These are phyloP conservation scores for Darksidea phi DNA, from an alignment of 495 filamentous ascomycete genomes.

Conservation along the genomic window DNA sequence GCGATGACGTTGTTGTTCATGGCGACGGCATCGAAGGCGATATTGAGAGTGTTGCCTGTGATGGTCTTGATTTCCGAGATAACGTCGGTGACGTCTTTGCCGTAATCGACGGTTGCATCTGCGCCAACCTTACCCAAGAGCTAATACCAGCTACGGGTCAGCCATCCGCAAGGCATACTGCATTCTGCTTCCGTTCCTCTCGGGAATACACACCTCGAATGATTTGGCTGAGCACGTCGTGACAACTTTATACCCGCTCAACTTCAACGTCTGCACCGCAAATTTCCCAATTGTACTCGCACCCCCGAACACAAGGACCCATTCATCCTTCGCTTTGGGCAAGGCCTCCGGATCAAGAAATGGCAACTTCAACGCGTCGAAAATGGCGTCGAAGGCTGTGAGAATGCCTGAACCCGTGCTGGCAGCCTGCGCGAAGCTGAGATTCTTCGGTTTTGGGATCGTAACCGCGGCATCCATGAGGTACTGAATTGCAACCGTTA, in stretches of 20 bases:
- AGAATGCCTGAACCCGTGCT: constrained; percentile 47
- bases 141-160: constrained; percentile 5
- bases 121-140: constrained; percentile 45
- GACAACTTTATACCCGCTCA: constrained; percentile 44
- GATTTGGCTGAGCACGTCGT: constrained; percentile 46
- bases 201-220: constrained; percentile 35
- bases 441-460: constrained; percentile 42
- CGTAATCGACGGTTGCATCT: constrained; percentile 46
- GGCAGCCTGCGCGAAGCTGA: constrained; percentile 43
- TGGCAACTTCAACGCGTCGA: constrained; percentile 35
- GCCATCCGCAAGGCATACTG: not conserved
- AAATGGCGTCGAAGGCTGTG: constrained; percentile 39
- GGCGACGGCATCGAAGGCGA: constrained; percentile 46
- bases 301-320: constrained; percentile 49
- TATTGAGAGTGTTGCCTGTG: constrained; percentile 45
- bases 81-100: constrained; percentile 40
- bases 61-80: constrained; percentile 42
- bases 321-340: constrained; percentile 40
- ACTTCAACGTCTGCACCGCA: constrained; percentile 40
- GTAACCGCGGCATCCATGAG: constrained; percentile 47
- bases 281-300: constrained; percentile 49
- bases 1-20: constrained; percentile 40
- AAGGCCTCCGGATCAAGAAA: constrained; percentile 30
- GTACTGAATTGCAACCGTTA: constrained; percentile 33
- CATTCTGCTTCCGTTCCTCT: too few relatives aligned